Conservation (phyloP, 2,329 filamentous ascomycete species). For the Colletotrichum tamarilloi region DNA sequence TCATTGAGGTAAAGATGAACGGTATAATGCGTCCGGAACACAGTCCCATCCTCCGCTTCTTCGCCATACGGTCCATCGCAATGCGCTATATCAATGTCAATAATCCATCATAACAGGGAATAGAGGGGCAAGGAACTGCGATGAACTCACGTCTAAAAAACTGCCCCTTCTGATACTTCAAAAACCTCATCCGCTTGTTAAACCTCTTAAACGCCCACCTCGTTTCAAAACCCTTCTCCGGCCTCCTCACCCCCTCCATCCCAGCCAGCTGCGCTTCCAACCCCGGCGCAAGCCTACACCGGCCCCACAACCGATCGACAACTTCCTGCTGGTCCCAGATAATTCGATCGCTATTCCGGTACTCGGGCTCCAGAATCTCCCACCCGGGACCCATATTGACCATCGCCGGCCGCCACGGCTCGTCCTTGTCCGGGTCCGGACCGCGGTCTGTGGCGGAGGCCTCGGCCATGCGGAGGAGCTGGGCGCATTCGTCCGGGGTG, state of each 20-base stretch:
- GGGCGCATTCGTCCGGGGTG: slow-evolving; percentile 65
- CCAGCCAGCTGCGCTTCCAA: slow-evolving; percentile 52
- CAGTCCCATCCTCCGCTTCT: slow-evolving; percentile 54
- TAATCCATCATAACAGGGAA: background rate
- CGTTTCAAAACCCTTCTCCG: background rate
- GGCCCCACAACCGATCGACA: slow-evolving; percentile 70
- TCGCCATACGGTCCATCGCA: slow-evolving; percentile 74
- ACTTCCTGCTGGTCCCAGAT: slow-evolving; percentile 77
- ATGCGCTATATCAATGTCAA: slow-evolving; percentile 60
- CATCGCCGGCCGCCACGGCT: slow-evolving; percentile 74
- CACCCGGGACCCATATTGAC: slow-evolving; percentile 72
- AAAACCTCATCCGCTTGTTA: slow-evolving; percentile 80
- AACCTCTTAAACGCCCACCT: slow-evolving; percentile 61
- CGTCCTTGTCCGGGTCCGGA: slow-evolving; percentile 39
- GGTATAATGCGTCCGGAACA: slow-evolving; percentile 61
- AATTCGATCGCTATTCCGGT: slow-evolving; percentile 79
- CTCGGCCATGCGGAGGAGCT: slow-evolving; percentile 64
- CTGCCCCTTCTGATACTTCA: slow-evolving; percentile 77
- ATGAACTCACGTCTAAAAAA: slow-evolving; percentile 72
- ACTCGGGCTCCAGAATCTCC: slow-evolving; percentile 67
- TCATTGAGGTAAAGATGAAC: slow-evolving; percentile 67
- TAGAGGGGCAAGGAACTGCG: background rate
- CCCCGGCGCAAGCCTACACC: slow-evolving; percentile 59
- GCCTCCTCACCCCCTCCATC: slow-evolving; percentile 43
- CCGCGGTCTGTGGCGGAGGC: slow-evolving; percentile 58